Evolutionary conservation across 2,329 filamentous ascomycete species (phyloP).

Genomic region (Scedosporium boydii): DNA sequence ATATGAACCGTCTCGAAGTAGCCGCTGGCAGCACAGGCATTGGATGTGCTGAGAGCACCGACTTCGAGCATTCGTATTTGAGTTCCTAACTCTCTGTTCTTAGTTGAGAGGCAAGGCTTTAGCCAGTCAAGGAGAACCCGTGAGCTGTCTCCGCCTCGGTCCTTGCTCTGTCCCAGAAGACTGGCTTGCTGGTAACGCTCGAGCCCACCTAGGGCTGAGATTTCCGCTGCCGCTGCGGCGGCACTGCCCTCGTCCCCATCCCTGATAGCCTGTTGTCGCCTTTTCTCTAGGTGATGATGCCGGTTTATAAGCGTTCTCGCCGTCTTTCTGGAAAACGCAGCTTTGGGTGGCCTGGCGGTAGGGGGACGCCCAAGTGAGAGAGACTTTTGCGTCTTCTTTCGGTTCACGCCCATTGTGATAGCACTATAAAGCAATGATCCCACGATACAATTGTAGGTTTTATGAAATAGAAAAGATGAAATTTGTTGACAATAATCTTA

Average conservation of each 20-base stretch:
- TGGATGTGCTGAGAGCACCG: conserved; percentile 74
- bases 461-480: neutral
- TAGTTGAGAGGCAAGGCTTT: conserved; percentile 16
- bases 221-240: conserved; percentile 38
- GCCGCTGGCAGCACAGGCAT: conserved; percentile 68
- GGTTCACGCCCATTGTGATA: conserved; percentile 33
- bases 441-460: neutral
- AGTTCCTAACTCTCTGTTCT: conserved; percentile 11
- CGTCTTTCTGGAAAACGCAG: conserved; percentile 49
- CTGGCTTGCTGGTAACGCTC: conserved; percentile 58
- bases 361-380: conserved; percentile 43
- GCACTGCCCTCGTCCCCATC: conserved; percentile 42
- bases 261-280: conserved; percentile 41
- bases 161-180: conserved; percentile 55
- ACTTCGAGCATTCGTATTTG: conserved; percentile 70
- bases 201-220: conserved; percentile 50
- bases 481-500: too few relatives aligned
- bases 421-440: neutral
- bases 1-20: conserved; percentile 71
- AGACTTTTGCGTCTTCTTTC: conserved; percentile 34
- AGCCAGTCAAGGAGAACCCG: conserved; percentile 56
- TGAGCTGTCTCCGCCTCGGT: conserved; percentile 60
- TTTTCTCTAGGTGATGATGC: conserved; percentile 57
- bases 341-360: conserved; percentile 31
- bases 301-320: conserved; percentile 56